phyloP scores from a whole-genome alignment of 257 asterid genomes.

The Echites panduratus region DNA sequence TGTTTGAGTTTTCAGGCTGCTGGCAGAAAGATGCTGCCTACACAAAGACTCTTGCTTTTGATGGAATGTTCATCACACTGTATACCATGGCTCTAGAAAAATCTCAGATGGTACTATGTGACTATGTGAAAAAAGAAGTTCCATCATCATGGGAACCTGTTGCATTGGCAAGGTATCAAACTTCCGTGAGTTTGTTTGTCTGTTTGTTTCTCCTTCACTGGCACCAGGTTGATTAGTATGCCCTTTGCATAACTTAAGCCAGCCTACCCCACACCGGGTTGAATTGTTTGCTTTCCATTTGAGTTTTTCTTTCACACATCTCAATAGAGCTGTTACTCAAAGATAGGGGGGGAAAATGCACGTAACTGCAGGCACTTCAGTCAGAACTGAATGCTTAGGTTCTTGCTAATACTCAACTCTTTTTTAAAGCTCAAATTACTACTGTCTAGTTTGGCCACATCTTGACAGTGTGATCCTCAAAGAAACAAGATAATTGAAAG shows the following conservation, averaged over 20 bases:
- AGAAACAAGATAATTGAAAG: not conserved
- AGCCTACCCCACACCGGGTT: not conserved
- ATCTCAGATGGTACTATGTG: conserved; percentile 82
- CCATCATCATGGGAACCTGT: conserved; percentile 96
- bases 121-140: conserved; percentile 81
- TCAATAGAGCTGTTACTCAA: not conserved
- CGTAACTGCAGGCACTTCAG: not conserved
- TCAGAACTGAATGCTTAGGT: not conserved
- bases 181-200: conserved; percentile 7
- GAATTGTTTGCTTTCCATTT: not conserved
- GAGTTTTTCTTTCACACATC: not conserved
- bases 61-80: conserved; percentile 80
- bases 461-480: not conserved
- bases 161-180: conserved; percentile 75
- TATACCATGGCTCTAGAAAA: conserved; percentile 90
- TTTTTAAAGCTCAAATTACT: not conserved
- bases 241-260: not conserved
- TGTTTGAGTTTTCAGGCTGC: conserved; percentile 93
- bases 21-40: conserved; percentile 97
- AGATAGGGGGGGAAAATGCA: not conserved
- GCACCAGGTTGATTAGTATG: not conserved
- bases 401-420: not conserved
- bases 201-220: not conserved
- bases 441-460: not conserved
- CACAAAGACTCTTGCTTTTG: conserved; percentile 83